Conservation (phyloP, 192 early-diverging fungal species). For the Coemansia guatemalensis region DNA sequence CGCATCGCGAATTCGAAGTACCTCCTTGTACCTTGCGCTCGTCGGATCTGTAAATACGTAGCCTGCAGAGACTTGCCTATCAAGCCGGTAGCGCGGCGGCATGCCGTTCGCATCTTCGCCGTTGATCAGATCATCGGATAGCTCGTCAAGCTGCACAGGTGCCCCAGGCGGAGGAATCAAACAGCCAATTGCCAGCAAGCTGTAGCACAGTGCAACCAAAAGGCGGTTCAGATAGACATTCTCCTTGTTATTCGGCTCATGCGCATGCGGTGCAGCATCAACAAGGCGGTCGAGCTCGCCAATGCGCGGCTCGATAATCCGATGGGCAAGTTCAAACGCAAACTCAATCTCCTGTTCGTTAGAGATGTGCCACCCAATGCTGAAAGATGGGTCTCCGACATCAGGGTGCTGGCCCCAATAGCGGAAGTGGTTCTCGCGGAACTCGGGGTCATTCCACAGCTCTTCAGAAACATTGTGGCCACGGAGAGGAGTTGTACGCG, state of each 20-base stretch:
- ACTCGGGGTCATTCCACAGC: slow-evolving; percentile 49
- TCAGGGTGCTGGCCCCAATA: slow-evolving; percentile 73
- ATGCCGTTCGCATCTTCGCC: slow-evolving; percentile 28
- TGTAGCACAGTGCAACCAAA: slow-evolving; percentile 16
- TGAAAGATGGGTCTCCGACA: slow-evolving; percentile 45
- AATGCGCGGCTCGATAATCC: slow-evolving; percentile 51
- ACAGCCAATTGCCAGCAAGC: slow-evolving; percentile 28
- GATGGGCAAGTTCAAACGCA: slow-evolving; percentile 64
- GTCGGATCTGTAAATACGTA: slow-evolving; percentile 67
- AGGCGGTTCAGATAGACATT: slow-evolving; percentile 39
- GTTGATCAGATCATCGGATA: slow-evolving; percentile 21
- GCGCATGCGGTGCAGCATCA: slow-evolving; percentile 2
- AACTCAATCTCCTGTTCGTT: slow-evolving; percentile 64
- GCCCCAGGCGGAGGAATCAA: slow-evolving; percentile 31
- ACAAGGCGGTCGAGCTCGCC: slow-evolving; percentile 26
- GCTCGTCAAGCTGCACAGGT: slow-evolving; percentile 6
- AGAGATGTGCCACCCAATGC: slow-evolving; percentile 79
- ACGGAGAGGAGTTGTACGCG: slow-evolving; percentile 13
- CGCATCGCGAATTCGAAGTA: slow-evolving; percentile 55
- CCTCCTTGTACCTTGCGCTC: slow-evolving; percentile 52
- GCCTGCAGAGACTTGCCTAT: slow-evolving; percentile 55
- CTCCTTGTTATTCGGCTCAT: slow-evolving; percentile 23
- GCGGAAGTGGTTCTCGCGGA: slow-evolving; percentile 65
- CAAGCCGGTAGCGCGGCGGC: slow-evolving; percentile 31
- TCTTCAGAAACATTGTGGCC: slow-evolving; percentile 35